A percentile compares a stretch with the other conserved stretches of the same genome.
Conservation (phyloP, 2,329 filamentous ascomycete species). For the Pestalotiopsis fici region DNA sequence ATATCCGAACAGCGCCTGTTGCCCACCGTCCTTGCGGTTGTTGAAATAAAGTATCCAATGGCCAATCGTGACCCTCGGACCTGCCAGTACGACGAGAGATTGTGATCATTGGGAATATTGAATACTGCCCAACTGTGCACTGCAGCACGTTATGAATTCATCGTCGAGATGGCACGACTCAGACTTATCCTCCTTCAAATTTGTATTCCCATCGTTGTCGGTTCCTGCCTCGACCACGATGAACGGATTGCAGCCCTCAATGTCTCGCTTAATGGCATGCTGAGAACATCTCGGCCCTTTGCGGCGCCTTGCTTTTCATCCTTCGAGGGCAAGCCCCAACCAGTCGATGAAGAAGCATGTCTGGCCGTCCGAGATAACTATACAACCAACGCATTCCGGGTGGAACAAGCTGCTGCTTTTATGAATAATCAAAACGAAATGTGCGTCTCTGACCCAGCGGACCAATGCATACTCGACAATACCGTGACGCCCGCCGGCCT, state of each 20-base stretch:
- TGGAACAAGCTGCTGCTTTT: slow-evolving; percentile 20
- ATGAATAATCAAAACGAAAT: slow-evolving; percentile 28
- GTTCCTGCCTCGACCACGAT: neutral
- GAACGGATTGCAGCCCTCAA: slow-evolving; percentile 14
- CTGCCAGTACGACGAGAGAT: neutral
- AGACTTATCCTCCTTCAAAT: neutral
- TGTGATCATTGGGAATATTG: neutral
- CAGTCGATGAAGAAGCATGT: slow-evolving; percentile 21
- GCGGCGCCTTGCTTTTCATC: slow-evolving; percentile 27
- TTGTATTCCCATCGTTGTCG: neutral
- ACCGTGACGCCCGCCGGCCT: slow-evolving; percentile 17
- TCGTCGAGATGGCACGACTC: neutral
- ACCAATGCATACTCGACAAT: slow-evolving; percentile 28
- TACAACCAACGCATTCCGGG: slow-evolving; percentile 23
- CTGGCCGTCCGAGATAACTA: slow-evolving; percentile 23
- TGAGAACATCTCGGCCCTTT: slow-evolving; percentile 20
- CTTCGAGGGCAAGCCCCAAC: slow-evolving; percentile 21
- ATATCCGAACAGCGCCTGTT: neutral
- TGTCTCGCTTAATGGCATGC: slow-evolving; percentile 18
- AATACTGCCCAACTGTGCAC: neutral
- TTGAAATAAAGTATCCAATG: neutral
- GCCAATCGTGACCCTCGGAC: neutral
- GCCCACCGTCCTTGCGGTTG: neutral
- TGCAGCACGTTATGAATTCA: neutral
- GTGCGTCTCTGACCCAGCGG: slow-evolving; percentile 23